A percentile compares a stretch with the other conserved stretches of the same genome.
phyloP scores from a whole-genome alignment of 345 rosid species.

The Citrus unshiu region DNA sequence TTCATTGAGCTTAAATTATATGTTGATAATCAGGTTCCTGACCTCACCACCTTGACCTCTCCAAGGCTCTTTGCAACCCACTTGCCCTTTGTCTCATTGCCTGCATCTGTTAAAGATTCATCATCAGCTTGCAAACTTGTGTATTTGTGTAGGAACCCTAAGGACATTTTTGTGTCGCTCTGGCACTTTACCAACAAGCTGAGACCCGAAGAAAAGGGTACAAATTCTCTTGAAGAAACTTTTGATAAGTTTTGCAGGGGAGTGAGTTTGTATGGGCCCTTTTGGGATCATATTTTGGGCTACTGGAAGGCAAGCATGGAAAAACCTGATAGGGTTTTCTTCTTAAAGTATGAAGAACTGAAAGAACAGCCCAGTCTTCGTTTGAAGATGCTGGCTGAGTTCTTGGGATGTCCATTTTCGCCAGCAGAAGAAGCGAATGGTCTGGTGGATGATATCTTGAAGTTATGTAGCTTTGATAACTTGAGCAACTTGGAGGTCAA shows the following conservation, averaged over 20 bases:
- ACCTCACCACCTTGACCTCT: slow-evolving; percentile 23
- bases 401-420: slow-evolving; percentile 46
- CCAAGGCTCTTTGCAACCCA: slow-evolving; percentile 49
- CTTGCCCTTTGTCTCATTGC: slow-evolving; percentile 29
- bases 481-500: slow-evolving; percentile 52
- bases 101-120: slow-evolving; percentile 24
- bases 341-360: slow-evolving; percentile 52
- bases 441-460: slow-evolving; percentile 34
- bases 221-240: slow-evolving; percentile 27
- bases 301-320: slow-evolving; percentile 56
- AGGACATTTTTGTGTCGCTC: slow-evolving; percentile 51
- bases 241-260: slow-evolving; percentile 50
- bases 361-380: slow-evolving; percentile 27
- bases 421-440: slow-evolving; percentile 35
- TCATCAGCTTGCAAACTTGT: slow-evolving; percentile 43
- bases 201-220: slow-evolving; percentile 19
- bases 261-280: slow-evolving; percentile 44
- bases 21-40: slow-evolving; percentile 18
- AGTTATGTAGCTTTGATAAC: slow-evolving; percentile 45
- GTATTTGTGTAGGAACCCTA: slow-evolving; percentile 57
- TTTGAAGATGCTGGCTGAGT: slow-evolving; percentile 37
- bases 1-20: slow-evolving; percentile 35
- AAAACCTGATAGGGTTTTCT: slow-evolving; percentile 31
- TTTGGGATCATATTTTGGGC: slow-evolving; percentile 54
- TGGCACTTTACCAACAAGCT: slow-evolving; percentile 54